Evolutionary conservation across 176 grass and related monocot genomes (phyloP).

Genomic region (Carex parvula): DNA sequence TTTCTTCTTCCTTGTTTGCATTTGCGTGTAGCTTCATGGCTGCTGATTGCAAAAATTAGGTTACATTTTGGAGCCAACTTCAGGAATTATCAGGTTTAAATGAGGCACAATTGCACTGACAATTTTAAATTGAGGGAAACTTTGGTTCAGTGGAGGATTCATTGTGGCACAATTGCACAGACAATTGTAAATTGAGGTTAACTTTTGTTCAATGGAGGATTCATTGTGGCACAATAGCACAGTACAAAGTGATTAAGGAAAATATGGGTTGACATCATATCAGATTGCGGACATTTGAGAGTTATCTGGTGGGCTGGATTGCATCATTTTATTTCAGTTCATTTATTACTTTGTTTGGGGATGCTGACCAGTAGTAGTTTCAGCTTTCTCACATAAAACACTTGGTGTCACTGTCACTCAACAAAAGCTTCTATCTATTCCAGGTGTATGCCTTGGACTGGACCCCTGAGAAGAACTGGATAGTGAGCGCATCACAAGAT

Average conservation of each 20-base stretch:
- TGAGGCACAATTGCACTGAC: background rate
- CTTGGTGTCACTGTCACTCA: background rate
- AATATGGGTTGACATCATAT: background rate
- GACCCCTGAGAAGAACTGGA: slow-evolving; percentile 95
- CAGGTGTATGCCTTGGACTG: slow-evolving; percentile 99
- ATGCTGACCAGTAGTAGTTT: background rate
- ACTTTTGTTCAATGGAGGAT: background rate
- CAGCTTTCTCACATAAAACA: background rate
- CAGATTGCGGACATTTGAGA: background rate
- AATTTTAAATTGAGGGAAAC: background rate
- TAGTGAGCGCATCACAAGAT: slow-evolving; percentile 92
- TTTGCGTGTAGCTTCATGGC: background rate
- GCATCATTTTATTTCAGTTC: background rate
- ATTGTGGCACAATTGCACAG: background rate
- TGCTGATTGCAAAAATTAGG: background rate
- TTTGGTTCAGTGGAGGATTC: background rate
- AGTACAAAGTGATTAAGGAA: background rate
- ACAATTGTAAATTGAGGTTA: background rate
- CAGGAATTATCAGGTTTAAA: background rate
- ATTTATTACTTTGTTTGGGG: background rate
- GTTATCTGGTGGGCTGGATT: background rate
- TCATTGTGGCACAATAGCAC: background rate
- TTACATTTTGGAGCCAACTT: background rate
- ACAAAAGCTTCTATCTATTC: slow-evolving; percentile 2
- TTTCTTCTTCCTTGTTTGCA: background rate